Evolutionary conservation across 73 alveolate species (phyloP).

Genomic region (Paraurostyla sp.): DNA sequence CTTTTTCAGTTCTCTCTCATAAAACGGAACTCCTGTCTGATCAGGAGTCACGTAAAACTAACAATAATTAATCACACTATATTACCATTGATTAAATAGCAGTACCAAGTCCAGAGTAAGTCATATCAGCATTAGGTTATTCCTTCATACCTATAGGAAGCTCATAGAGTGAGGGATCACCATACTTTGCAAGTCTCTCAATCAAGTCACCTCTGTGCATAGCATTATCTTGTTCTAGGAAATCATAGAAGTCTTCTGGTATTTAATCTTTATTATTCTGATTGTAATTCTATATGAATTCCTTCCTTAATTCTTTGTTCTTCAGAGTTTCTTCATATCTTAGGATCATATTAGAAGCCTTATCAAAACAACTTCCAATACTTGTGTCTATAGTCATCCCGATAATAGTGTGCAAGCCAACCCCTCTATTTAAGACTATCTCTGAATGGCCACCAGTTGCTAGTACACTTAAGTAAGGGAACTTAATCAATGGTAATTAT

Average conservation of each 20-base stretch:
- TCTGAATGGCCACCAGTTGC: slow-evolving; percentile 60
- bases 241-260: slow-evolving; percentile 38
- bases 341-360: neutral
- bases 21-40: neutral
- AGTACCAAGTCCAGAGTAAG: slow-evolving; percentile 54
- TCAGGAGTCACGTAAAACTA: slow-evolving; percentile 44
- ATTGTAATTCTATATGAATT: slow-evolving; percentile 10
- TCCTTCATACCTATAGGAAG: slow-evolving; percentile 37
- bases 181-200: slow-evolving; percentile 48
- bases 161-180: slow-evolving; percentile 20
- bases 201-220: slow-evolving; percentile 42
- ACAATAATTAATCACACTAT: neutral
- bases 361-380: slow-evolving; percentile 48
- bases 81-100: slow-evolving; percentile 15
- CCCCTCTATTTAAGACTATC: slow-evolving; percentile 48
- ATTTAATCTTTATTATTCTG: neutral
- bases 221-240: slow-evolving; percentile 3
- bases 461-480: slow-evolving; percentile 48
- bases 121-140: slow-evolving; percentile 51
- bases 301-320: neutral
- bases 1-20: slow-evolving; percentile 29
- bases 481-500: neutral
- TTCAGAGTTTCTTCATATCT: neutral
- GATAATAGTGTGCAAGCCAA: slow-evolving; percentile 56
- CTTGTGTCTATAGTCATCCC: slow-evolving; percentile 57